These are phyloP conservation scores for Entomophthora muscae DNA, from an alignment of 371 early-diverging fungal species.

Conservation along the genomic window DNA sequence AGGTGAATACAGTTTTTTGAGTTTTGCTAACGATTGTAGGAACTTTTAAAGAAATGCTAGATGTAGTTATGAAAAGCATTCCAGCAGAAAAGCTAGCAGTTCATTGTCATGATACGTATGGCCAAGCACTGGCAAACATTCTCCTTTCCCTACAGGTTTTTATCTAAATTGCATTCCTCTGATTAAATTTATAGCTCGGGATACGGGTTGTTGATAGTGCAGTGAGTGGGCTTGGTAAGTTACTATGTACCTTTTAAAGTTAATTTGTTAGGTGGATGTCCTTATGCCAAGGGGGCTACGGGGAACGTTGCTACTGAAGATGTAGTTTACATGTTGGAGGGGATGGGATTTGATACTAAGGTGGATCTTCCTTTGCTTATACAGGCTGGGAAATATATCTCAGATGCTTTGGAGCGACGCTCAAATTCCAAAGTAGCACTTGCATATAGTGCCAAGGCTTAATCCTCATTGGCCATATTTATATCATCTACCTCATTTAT, in stretches of 20 bases:
- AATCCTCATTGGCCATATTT: no score
- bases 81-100: conserved; percentile 68
- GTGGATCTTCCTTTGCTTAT: conserved; percentile 54
- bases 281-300: conserved; percentile 89
- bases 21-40: conserved; percentile 19
- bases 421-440: conserved; percentile 25
- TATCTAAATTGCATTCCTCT: neutral
- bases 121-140: conserved; percentile 92
- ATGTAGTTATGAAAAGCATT: conserved; percentile 47
- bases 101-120: conserved; percentile 96
- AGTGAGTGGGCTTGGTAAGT: conserved; percentile 83
- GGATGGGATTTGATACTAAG: conserved; percentile 65
- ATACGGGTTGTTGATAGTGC: conserved; percentile 84
- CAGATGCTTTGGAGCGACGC: conserved; percentile 40
- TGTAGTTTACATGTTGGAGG: conserved; percentile 83
- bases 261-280: no score
- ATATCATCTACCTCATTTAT: no score
- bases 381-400: conserved; percentile 69
- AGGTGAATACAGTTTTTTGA: conserved; percentile 11
- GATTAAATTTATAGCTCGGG: conserved; percentile 29
- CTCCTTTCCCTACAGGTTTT: conserved; percentile 51
- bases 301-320: conserved; percentile 96
- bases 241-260: no score
- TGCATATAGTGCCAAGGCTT: conserved; percentile 17
- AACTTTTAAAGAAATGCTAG: conserved; percentile 49